Evolutionary conservation across 805 yeast species (phyloP).

Genomic region (Sugiyamaella mastotermitis): DNA sequence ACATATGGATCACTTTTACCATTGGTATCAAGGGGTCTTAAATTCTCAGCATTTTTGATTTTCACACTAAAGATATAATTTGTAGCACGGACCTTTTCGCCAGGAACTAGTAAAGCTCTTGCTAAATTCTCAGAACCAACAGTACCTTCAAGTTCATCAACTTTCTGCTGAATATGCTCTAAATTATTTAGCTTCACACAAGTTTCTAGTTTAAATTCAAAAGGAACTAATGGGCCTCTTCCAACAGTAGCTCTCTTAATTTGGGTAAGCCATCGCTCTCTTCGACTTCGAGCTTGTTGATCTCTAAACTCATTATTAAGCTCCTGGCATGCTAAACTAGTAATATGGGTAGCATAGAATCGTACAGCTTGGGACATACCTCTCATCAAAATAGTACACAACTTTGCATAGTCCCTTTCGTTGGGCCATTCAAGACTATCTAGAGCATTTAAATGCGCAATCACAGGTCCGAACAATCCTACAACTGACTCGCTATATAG

Average conservation of each 20-base stretch:
- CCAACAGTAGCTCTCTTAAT: slow-evolving; percentile 34
- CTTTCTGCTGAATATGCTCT: slow-evolving; percentile 37
- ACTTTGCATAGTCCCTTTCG: slow-evolving; percentile 52
- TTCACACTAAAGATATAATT: slow-evolving; percentile 56
- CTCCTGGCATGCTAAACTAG: slow-evolving; percentile 23
- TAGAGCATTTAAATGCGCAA: slow-evolving; percentile 52
- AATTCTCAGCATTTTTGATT: slow-evolving; percentile 56
- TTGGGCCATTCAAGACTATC: slow-evolving; percentile 60
- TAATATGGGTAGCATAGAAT: slow-evolving; percentile 22
- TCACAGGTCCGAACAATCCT: slow-evolving; percentile 61
- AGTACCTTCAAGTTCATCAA: slow-evolving; percentile 44
- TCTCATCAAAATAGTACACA: slow-evolving; percentile 55
- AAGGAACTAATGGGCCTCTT: slow-evolving; percentile 43
- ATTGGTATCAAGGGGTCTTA: slow-evolving; percentile 42
- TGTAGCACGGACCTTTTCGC: slow-evolving; percentile 20
- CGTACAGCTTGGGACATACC: slow-evolving; percentile 58
- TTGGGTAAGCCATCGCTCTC: slow-evolving; percentile 32
- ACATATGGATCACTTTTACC: slow-evolving; percentile 54
- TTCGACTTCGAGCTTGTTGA: slow-evolving; percentile 15
- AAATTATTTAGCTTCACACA: slow-evolving; percentile 76
- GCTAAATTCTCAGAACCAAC: slow-evolving; percentile 52
- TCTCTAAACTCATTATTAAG: slow-evolving; percentile 15
- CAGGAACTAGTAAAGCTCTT: slow-evolving; percentile 27
- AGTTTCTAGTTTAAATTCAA: slow-evolving; percentile 51
- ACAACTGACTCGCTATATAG: slow-evolving; percentile 53